These are phyloP conservation scores for Purpureocillium takamizusanense DNA, from an alignment of 2,329 filamentous ascomycete genomes.

Conservation along the genomic window DNA sequence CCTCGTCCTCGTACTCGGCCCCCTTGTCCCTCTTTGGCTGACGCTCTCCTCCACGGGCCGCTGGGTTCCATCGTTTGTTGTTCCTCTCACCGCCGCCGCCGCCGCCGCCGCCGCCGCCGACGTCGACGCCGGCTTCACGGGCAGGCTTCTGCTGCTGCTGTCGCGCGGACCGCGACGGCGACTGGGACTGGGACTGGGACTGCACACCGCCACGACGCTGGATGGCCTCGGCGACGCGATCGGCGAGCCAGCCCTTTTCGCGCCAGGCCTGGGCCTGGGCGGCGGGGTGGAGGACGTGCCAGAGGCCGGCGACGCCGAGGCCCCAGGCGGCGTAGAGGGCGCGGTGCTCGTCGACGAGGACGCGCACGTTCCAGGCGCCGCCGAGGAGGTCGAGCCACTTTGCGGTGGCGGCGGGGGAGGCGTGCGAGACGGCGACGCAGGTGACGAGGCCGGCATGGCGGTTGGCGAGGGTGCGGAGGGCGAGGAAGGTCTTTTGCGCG, in stretches of 20 bases:
- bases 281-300: conserved; percentile 44
- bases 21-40: conserved; percentile 17
- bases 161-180: too few species aligned
- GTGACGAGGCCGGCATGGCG: conserved; percentile 37
- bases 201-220: conserved; percentile 24
- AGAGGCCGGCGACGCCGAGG: conserved; percentile 39
- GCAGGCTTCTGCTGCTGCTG: too few species aligned
- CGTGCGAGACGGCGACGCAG: conserved; percentile 52
- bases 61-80: too few species aligned
- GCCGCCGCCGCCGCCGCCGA: conserved; percentile 10
- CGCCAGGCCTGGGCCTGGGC: conserved; percentile 44
- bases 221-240: conserved; percentile 38
- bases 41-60: conserved; percentile 32
- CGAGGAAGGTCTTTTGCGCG: conserved; percentile 47
- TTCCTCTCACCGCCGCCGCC: conserved; percentile 17
- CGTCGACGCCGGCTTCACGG: too few species aligned
- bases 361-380: conserved; percentile 43
- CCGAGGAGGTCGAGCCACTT: conserved; percentile 50
- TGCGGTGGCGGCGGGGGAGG: conserved; percentile 43
- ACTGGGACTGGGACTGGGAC: too few species aligned
- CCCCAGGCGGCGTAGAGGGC: conserved; percentile 52
- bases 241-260: conserved; percentile 45
- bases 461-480: conserved; percentile 44
- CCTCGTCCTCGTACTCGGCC: neutral
- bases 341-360: conserved; percentile 47